Conservation (phyloP, 805 yeast species). For the Barnettozyma sucrosica region DNA sequence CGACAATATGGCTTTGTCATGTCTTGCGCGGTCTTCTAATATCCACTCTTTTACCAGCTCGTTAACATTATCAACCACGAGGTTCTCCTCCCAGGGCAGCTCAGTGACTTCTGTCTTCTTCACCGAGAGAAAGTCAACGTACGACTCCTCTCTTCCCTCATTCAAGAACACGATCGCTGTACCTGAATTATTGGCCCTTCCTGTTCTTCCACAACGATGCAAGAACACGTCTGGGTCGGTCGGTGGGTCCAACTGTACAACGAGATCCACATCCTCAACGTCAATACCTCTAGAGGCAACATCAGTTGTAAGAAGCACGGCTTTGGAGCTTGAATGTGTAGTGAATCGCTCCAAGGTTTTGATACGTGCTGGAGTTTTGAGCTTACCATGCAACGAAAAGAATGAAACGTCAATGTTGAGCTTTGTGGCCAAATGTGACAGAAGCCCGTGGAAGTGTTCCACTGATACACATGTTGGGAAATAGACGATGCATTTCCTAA, state of each 20-base stretch:
- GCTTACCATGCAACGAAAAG: conserved; percentile 84
- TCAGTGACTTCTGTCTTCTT: conserved; percentile 51
- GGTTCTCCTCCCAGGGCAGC: conserved; percentile 22
- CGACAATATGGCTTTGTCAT: conserved; percentile 73
- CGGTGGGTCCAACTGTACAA: conserved; percentile 93
- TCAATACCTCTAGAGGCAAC: conserved; percentile 98
- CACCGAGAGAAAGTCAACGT: conserved; percentile 72
- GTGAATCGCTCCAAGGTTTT: conserved; percentile 61
- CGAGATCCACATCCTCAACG: conserved; percentile 90
- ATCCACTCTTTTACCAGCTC: conserved; percentile 44
- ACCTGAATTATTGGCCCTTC: conserved; percentile 83
- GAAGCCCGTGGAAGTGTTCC: conserved; percentile 60
- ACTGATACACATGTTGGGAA: conserved; percentile 89
- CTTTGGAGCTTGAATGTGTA: conserved; percentile 31
- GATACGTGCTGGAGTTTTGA: conserved; percentile 72
- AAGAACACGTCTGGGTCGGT: conserved; percentile 86
- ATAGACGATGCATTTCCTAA: conserved; percentile 81
- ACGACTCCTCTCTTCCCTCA: conserved; percentile 75
- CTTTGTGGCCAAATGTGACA: conserved; percentile 28
- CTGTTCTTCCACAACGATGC: conserved; percentile 94
- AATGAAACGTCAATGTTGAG: conserved; percentile 38
- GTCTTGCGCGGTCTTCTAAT: conserved; percentile 67
- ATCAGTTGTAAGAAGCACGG: conserved; percentile 84
- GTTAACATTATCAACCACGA: conserved; percentile 11
- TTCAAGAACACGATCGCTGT: conserved; percentile 69